Base-by-base conservation (phyloP, 306 rosid genomes). In the Cucurbita pepo region DNA sequence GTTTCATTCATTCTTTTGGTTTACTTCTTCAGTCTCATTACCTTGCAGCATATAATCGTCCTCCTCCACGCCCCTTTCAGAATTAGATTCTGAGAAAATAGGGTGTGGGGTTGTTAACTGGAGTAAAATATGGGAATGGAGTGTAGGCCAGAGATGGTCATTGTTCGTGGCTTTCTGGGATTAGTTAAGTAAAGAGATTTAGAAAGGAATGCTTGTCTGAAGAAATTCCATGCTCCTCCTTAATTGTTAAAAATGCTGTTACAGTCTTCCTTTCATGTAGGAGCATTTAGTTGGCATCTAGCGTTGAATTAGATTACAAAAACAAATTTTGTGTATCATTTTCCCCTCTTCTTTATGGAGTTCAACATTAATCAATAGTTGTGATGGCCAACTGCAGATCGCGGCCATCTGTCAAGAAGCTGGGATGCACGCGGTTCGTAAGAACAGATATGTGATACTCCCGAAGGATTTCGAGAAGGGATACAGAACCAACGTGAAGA, bases 401-500 rank as follows among this genome's bases (percentile, higher is more conserved):
- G 72, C 96, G 1, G 99, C 99, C 41, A 91, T 95, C 61, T 94
- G 99, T 82, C 99, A 94, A 85, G 99, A 94, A 81, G 99, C 99
- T 3, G 97, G 99, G 78, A 95, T 95, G 99, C 99, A 95, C 19
- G 99, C 99, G 25, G 99, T 95, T 65, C 87, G 99, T 10, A 95
- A 95, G 86, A 95, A 95, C 83, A 82, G 99, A 75, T 95, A 95
- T 45, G 90, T 95, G 76, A 95, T 95, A 71, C 86, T 95, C 55
- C 99, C 99, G 1, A 95, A 95, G 90, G 99, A 95, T 81, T 95
- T 95, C 16, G 99, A 95, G 84, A 95, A 95, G 91, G 99, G 99
- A 34, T 95, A 95, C 74, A 77, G 96, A 63, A 91, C 95, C 56
- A 95, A 95, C 25, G 99, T 95, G 82, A 95, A 95, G 95, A 95